Evolutionary conservation across 2,329 filamentous ascomycete species (phyloP), one percentile per base, ranked within the genome.

Genomic region (Neonectria faginata): DNA sequence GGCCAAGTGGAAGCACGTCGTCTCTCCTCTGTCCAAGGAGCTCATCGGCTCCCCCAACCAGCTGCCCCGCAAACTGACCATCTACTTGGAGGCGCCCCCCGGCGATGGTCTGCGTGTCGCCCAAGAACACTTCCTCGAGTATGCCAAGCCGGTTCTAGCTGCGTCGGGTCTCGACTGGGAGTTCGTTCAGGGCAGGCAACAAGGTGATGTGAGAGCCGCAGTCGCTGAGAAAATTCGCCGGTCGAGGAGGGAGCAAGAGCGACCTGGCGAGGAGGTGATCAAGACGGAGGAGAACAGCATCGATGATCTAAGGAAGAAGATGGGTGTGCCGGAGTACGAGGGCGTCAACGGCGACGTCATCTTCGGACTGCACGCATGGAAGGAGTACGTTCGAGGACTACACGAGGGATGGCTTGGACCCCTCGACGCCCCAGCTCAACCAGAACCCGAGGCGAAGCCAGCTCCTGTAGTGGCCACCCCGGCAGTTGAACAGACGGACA

Each of bases 321-420:
- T 89, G 65, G 90, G 90, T 7, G 87, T 95, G 10, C 84, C 83
- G 27, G 89, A 92, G 36, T 95, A 91, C 74, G 84, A 90, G 4
- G 94, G 92, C 10, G 83, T 91, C 22, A 86, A 87, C 67, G 96
- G 96, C 48, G 95, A 98, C 76, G 85, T 99, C 56, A 89, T 98
- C 18, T 88, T 99, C 72, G 96, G 96, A 12, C 85, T 95, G 61
- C 92, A 97, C 77, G 91, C 95, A 10, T 99, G 96, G 96, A 99
- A 97, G 81, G 96, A 99, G 80, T 99, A 98, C 78, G 83, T 98
- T 25, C 87, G 94, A 63, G 96, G 96, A 50, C 76, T 98, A 70
- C 96, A 99, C 77, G 96, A 99, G 80, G 96, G 96, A 60, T 99
- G 96, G 95, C 82, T 99, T 25, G 95, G 96, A 0, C 94, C 96